Conservation (phyloP, 768 basidiomycete species). For the Agaricus subrufescens region DNA sequence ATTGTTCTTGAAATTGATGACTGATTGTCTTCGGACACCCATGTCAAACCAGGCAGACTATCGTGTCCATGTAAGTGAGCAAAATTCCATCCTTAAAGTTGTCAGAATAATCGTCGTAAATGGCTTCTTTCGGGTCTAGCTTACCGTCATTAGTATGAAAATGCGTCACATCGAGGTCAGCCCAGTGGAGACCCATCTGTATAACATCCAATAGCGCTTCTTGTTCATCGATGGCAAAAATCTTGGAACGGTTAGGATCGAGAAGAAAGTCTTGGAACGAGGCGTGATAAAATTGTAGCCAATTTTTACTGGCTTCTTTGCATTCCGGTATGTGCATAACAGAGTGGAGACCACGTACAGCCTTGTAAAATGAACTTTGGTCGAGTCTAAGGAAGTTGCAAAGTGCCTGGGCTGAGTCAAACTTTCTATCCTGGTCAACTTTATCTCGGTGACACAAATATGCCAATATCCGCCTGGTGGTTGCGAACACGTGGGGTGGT, state of each 20-base stretch:
- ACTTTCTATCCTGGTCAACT: too few species aligned
- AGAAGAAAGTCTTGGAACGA: slow-evolving; percentile 4
- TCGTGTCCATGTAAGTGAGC: background rate
- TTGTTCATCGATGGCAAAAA: background rate
- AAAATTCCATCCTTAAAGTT: background rate
- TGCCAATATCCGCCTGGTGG: background rate
- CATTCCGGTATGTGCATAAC: background rate
- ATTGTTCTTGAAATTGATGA: background rate
- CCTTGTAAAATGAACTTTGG: background rate
- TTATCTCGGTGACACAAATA: background rate
- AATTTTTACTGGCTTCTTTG: background rate
- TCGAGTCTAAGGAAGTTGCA: slow-evolving; percentile 1
- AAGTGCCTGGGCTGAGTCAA: background rate
- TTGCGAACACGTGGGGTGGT: too few species aligned
- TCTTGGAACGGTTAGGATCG: background rate
- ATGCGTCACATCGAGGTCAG: background rate
- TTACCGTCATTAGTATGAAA: slow-evolving; percentile 1
- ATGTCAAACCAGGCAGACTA: background rate
- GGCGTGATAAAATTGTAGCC: background rate
- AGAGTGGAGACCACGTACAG: background rate
- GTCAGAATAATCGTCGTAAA: background rate
- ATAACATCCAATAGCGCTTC: background rate
- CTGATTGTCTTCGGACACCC: background rate
- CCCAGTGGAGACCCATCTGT: background rate
- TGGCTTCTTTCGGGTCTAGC: background rate